Conservation (phyloP, 305 asterid genomes). For the Salvia sclarea region DNA sequence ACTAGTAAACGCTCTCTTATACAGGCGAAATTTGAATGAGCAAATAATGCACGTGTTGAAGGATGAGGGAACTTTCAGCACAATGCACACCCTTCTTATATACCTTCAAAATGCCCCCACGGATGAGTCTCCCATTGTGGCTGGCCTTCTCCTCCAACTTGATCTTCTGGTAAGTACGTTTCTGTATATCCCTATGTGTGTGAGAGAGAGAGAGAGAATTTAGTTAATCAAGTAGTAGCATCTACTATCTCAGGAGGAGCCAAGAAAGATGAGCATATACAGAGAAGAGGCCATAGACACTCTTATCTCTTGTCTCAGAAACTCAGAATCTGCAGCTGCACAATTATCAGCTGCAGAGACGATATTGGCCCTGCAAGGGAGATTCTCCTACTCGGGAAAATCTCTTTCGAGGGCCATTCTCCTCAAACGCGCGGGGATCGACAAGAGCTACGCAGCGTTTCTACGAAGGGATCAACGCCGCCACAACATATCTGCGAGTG, state of each 20-base stretch:
- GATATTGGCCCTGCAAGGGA: conserved; percentile 65
- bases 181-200: background rate
- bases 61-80: conserved; percentile 72
- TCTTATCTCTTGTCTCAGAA: conserved; percentile 69
- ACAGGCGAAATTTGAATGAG: conserved; percentile 61
- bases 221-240: background rate
- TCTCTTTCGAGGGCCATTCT: conserved; percentile 69
- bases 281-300: conserved; percentile 82
- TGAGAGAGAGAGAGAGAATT: background rate
- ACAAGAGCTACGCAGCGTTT: conserved; percentile 43
- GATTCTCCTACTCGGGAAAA: conserved; percentile 75
- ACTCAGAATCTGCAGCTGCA: conserved; percentile 57
- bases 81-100: conserved; percentile 74
- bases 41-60: conserved; percentile 62
- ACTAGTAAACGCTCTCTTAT: too few species aligned
- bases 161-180: conserved; percentile 63
- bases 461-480: conserved; percentile 52
- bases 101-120: conserved; percentile 60
- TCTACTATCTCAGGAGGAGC: conserved; percentile 55
- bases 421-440: conserved; percentile 69
- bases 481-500: conserved; percentile 39
- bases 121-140: conserved; percentile 65
- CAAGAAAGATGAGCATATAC: conserved; percentile 90
- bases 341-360: conserved; percentile 80
- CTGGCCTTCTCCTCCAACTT: conserved; percentile 83